Evolutionary conservation across 495 filamentous ascomycete species (phyloP).

Genomic region (Tetracladium marchalianum): DNA sequence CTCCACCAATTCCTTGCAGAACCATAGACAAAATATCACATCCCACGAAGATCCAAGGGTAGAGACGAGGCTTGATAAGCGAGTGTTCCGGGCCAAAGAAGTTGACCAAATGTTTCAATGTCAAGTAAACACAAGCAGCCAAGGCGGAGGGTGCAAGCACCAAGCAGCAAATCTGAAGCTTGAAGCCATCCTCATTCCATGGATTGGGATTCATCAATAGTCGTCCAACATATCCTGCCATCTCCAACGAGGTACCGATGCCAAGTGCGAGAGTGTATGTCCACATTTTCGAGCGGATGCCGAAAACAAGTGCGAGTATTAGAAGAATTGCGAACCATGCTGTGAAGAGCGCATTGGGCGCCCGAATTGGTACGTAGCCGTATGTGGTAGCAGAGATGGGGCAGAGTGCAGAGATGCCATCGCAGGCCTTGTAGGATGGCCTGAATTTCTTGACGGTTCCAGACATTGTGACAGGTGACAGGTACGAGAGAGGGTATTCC

Average conservation of each 20-base stretch:
- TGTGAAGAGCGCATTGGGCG: constrained; percentile 26
- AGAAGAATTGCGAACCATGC: constrained; percentile 14
- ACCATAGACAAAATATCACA: constrained; percentile 52
- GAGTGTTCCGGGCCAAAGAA: constrained; percentile 51
- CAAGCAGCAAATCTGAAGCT: constrained; percentile 7
- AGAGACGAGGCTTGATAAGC: constrained; percentile 42
- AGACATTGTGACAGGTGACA: too few species aligned
- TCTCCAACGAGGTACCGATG: constrained; percentile 25
- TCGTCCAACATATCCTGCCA: constrained; percentile 29
- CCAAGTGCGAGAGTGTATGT: constrained; percentile 25
- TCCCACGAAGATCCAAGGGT: constrained; percentile 40
- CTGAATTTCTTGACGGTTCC: too few species aligned
- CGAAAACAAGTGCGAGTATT: constrained; percentile 4
- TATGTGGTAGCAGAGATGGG: constrained; percentile 19
- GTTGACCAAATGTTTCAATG: constrained; percentile 50
- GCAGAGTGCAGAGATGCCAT: constrained; percentile 14
- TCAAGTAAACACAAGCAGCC: constrained; percentile 30
- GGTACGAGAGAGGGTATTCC: too few species aligned
- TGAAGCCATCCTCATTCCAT: constrained; percentile 23
- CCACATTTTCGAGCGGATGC: constrained; percentile 7
- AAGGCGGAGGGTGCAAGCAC: constrained; percentile 36
- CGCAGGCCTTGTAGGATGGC: too few species aligned
- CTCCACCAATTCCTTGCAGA: constrained; percentile 53
- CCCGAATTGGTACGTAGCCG: constrained; percentile 26
- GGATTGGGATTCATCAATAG: constrained; percentile 29